phyloP scores from a whole-genome alignment of 176 grass and related monocot species.

The Oryza officinalis region DNA sequence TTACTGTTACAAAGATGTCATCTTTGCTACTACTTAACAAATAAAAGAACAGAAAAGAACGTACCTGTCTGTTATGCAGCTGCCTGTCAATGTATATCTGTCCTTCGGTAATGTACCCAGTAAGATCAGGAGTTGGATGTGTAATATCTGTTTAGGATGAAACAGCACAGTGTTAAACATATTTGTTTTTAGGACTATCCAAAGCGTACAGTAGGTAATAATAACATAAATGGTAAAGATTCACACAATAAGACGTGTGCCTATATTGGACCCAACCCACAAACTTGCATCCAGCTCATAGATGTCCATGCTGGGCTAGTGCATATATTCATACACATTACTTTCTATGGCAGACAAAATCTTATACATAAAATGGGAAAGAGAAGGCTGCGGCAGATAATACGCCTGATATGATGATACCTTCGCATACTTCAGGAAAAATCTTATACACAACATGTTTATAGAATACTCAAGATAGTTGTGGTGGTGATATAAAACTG shows the following conservation, averaged over 20 bases:
- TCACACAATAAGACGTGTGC: constrained; percentile 2
- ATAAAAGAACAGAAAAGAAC: constrained; percentile 18
- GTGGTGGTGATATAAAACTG: neutral
- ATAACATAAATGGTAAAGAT: neutral
- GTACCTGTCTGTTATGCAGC: constrained; percentile 95
- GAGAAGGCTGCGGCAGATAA: neutral
- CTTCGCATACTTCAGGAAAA: neutral
- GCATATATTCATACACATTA: neutral
- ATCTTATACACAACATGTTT: neutral
- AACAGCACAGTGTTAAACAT: neutral
- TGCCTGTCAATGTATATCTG: constrained; percentile 99
- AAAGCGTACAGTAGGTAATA: neutral
- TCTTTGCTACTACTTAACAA: neutral
- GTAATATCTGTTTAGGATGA: constrained; percentile 80
- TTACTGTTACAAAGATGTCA: neutral
- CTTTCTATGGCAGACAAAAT: neutral
- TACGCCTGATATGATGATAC: neutral
- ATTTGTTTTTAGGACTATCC: constrained; percentile 54
- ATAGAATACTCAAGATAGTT: neutral
- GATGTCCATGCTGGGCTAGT: neutral
- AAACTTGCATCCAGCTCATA: neutral
- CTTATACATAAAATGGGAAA: neutral
- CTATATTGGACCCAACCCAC: neutral
- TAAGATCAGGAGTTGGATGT: constrained; percentile 98
- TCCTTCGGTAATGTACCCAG: constrained; percentile 98